Percentiles rank a stretch among this genome's conserved stretches.
phyloP scores from a whole-genome alignment of 306 rosid genomes.

The Castanea mollissima region DNA sequence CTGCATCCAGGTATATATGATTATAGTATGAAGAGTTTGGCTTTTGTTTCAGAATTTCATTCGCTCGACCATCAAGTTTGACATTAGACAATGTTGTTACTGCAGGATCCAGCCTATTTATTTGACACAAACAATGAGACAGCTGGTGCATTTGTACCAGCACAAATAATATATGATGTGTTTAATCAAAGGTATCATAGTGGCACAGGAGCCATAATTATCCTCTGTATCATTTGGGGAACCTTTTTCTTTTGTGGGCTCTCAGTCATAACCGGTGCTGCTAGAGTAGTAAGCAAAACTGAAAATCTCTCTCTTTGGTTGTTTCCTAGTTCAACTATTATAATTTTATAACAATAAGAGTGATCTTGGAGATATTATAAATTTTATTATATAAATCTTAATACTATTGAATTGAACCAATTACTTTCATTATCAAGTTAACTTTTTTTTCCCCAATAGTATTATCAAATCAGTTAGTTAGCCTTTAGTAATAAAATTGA shows the following conservation, averaged over 20 bases:
- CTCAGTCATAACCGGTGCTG: not conserved
- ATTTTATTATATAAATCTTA: too few species aligned
- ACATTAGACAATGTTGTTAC: not conserved
- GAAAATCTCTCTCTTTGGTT: not conserved
- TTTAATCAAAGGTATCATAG: constrained; percentile 1
- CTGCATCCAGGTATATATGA: constrained; percentile 3
- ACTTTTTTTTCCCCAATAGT: too few species aligned
- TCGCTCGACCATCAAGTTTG: not conserved
- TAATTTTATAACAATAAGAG: too few species aligned
- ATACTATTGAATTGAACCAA: too few species aligned
- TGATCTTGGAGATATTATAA: too few species aligned
- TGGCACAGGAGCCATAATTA: constrained; percentile 1
- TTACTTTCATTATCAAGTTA: too few species aligned
- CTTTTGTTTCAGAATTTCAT: not conserved
- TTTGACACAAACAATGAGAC: constrained; percentile 1
- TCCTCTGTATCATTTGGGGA: constrained; percentile 5
- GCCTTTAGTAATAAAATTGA: too few species aligned
- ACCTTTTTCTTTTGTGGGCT: constrained; percentile 3
- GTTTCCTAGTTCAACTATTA: too few species aligned
- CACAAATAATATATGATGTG: constrained; percentile 3
- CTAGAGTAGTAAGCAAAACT: constrained; percentile 1
- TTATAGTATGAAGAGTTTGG: not conserved
- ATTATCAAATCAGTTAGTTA: too few species aligned
- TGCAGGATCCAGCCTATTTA: not conserved
- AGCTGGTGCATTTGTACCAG: not conserved